Base-by-base conservation (phyloP, 2,329 filamentous ascomycete species). In the Aspergillus fumigatiaffinis region DNA sequence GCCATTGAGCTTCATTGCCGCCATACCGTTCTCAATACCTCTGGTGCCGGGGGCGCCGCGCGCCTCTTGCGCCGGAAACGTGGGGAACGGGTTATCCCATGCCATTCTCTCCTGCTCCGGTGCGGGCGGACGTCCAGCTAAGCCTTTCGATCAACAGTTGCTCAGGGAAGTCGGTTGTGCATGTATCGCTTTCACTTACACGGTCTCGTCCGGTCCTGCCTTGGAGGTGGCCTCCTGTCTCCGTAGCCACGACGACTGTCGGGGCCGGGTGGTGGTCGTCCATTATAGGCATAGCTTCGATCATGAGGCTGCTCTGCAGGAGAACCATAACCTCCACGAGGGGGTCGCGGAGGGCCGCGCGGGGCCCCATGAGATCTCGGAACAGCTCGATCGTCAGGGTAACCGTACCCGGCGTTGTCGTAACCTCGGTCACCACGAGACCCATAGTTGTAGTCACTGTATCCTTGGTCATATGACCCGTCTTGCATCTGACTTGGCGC, bases 51-150 rank as follows among this genome's bases (percentile, higher is more conserved):
- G 66, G 73, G 60, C 61, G 68, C 62, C 72, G 64, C 54, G 46
- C 56, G 17, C 64, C 68, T 56, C 64, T 66, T 49, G 62, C 54
- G 50, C 20, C 12, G 64, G 74, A 59, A 70, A 80, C 4, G 73
- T 66, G 26, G 80, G 79, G 55, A 82, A 82, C 3, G 80, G 80
- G 61, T 77, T 80, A 56, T 83, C 81, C 70, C 76, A 82, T 28
- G 72, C 60, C 42, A 70, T 54, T 26, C 64, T 67, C 46, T 73
- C 71, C 48, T 77, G 72, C 35, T 74, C 77, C 50, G 71, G 70
- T 3, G 72, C 74, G 38, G 63, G 62, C 52, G 63, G 65, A 51
- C 51, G 66, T 65, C 68, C 65, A 63, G 29, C 51, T 60, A 51
- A 41, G 63, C 50, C 66, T 56, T 28, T 28, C 20, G 47, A 41